Percentiles rank a stretch among this genome's conserved stretches.
phyloP scores from a whole-genome alignment of 371 early-diverging fungal genomes.

The Mucor plumbeus region DNA sequence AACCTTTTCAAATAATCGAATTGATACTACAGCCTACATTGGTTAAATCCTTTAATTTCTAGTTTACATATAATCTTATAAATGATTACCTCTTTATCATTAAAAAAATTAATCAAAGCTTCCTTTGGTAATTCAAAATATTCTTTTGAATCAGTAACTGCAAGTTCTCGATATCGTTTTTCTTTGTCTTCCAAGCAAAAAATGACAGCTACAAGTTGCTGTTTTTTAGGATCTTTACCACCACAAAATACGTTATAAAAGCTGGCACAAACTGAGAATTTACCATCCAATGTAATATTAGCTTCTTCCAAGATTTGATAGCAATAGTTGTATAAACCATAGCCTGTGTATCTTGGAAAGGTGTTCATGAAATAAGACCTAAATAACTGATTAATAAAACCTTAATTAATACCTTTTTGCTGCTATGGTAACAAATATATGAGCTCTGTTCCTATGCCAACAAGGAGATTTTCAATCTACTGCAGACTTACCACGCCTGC shows the following conservation, averaged over 20 bases:
- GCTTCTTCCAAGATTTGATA: not conserved
- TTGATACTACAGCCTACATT: not conserved
- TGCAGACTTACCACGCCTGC: not conserved
- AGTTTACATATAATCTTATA: not conserved
- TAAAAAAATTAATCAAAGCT: conserved; percentile 49
- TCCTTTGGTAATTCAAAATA: conserved; percentile 23
- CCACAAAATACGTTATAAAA: not conserved
- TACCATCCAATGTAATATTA: not conserved
- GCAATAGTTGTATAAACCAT: not conserved
- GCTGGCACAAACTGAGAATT: not conserved
- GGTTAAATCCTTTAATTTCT: no score
- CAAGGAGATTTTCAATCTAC: not conserved
- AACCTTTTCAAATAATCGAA: not conserved
- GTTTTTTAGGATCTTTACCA: not conserved
- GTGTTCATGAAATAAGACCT: not conserved
- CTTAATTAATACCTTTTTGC: not conserved
- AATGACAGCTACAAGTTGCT: not conserved
- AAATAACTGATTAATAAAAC: not conserved
- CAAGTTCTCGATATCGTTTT: not conserved
- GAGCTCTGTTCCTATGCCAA: no score
- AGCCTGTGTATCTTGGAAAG: not conserved
- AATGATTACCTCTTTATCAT: conserved; percentile 41
- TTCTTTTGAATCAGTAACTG: not conserved
- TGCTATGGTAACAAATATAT: no score
- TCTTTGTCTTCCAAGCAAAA: not conserved